Conservation (phyloP, 2,329 filamentous ascomycete species). For the Claviceps purpurea region DNA sequence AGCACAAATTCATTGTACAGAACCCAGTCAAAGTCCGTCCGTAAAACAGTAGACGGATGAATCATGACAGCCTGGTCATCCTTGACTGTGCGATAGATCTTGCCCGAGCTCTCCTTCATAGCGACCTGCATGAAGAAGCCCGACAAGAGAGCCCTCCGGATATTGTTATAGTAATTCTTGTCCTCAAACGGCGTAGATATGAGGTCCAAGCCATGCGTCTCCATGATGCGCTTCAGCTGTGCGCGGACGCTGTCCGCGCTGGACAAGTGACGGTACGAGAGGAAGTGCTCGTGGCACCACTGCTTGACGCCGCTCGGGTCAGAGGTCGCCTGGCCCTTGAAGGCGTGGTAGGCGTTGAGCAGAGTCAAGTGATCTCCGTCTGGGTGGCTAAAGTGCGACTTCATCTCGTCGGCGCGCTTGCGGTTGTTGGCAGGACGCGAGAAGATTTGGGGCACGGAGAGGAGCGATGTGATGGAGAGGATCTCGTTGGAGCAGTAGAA, state of each 20-base stretch:
- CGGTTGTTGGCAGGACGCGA: conserved; percentile 73
- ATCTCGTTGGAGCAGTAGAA: conserved; percentile 99
- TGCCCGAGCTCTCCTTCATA: conserved; percentile 77
- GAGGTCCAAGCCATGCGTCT: conserved; percentile 74
- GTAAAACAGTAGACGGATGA: conserved; percentile 83
- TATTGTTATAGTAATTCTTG: conserved; percentile 97
- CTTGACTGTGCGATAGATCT: conserved; percentile 91
- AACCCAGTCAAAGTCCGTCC: conserved; percentile 88
- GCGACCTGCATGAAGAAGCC: conserved; percentile 99
- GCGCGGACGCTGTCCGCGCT: conserved; percentile 88
- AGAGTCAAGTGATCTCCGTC: conserved; percentile 94
- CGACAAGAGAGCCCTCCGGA: conserved; percentile 76
- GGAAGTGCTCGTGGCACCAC: conserved; percentile 96
- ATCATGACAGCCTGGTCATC: conserved; percentile 89
- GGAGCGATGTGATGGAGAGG: conserved; percentile 80
- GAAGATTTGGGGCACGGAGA: conserved; percentile 91
- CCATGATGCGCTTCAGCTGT: conserved; percentile 94
- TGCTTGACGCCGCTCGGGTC: conserved; percentile 60
- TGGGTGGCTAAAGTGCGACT: conserved; percentile 77
- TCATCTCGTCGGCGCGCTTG: conserved; percentile 95
- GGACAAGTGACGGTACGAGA: conserved; percentile 75
- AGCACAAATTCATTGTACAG: conserved; percentile 97
- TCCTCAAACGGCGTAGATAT: conserved; percentile 82
- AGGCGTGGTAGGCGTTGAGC: conserved; percentile 95
- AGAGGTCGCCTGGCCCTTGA: conserved; percentile 54